These are phyloP conservation scores for Brassica balearica DNA, from an alignment of 441 rosid species.

Conservation along the genomic window DNA sequence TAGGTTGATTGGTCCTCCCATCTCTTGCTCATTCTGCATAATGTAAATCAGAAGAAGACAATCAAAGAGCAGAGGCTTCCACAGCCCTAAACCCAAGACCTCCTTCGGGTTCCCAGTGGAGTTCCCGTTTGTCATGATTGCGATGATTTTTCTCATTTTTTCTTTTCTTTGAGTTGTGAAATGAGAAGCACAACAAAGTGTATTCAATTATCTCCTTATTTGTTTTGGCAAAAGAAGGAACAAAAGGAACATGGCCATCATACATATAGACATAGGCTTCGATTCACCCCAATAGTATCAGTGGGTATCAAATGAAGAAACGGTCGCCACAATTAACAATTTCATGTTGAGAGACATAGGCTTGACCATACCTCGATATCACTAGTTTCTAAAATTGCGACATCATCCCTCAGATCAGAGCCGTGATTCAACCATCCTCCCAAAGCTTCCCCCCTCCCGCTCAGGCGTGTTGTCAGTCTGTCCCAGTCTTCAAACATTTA, in stretches of 20 bases:
- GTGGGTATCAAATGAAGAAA: background rate
- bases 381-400: background rate
- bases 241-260: background rate
- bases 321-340: background rate
- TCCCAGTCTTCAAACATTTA: constrained; percentile 4
- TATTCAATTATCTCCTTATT: background rate
- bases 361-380: background rate
- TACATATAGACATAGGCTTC: background rate
- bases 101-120: background rate
- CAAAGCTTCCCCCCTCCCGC: background rate
- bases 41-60: background rate
- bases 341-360: background rate
- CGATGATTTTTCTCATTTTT: background rate
- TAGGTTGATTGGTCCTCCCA: background rate
- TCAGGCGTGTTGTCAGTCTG: background rate
- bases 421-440: constrained; percentile 2
- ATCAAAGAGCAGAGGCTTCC: background rate
- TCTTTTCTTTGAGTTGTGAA: background rate
- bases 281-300: background rate
- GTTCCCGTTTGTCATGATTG: background rate
- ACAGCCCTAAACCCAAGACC: background rate
- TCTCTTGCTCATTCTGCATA: background rate
- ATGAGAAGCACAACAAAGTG: constrained; percentile 4
- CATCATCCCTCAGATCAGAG: background rate
- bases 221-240: constrained; percentile 1